Percentiles rank a stretch among this genome's conserved stretches.
These are phyloP conservation scores for Mrakia frigida DNA, from an alignment of 768 basidiomycete species.

Conservation along the genomic window DNA sequence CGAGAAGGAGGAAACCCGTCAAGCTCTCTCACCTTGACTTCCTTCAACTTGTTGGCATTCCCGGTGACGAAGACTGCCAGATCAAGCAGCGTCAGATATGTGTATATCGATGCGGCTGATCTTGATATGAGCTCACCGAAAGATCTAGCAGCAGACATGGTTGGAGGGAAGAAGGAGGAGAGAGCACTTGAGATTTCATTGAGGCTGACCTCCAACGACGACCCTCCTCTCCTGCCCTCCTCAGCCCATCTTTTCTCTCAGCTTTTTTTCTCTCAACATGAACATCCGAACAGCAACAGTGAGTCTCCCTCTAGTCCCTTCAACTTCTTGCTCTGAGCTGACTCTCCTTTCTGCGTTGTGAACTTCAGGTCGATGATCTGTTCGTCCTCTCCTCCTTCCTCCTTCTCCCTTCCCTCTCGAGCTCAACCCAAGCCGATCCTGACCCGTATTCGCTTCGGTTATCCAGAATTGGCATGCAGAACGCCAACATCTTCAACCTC, in stretches of 20 bases:
- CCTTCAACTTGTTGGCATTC: constrained; percentile 84
- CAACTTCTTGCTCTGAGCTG: neutral
- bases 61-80: constrained; percentile 83
- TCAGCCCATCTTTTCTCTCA: neutral
- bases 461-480: constrained; percentile 69
- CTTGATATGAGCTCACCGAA: constrained; percentile 1
- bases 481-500: constrained; percentile 84
- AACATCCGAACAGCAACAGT: constrained; percentile 48
- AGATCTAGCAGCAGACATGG: constrained; percentile 21
- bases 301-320: constrained; percentile 8
- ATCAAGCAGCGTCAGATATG: neutral
- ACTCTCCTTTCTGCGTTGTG: neutral
- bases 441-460: neutral
- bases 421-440: neutral
- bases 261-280: constrained; percentile 38
- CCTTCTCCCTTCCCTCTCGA: neutral
- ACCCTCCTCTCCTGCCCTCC: neutral
- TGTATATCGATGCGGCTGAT: neutral
- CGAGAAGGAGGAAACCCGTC: neutral
- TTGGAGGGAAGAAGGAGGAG: neutral
- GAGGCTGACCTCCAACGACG: neutral
- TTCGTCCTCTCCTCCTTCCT: constrained; percentile 27
- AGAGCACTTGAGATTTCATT: neutral
- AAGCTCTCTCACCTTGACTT: constrained; percentile 54
- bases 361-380: constrained; percentile 69